Evolutionary conservation across 108 stramenopile genomes (phyloP).

Genomic region (Skeletonema costatum): DNA sequence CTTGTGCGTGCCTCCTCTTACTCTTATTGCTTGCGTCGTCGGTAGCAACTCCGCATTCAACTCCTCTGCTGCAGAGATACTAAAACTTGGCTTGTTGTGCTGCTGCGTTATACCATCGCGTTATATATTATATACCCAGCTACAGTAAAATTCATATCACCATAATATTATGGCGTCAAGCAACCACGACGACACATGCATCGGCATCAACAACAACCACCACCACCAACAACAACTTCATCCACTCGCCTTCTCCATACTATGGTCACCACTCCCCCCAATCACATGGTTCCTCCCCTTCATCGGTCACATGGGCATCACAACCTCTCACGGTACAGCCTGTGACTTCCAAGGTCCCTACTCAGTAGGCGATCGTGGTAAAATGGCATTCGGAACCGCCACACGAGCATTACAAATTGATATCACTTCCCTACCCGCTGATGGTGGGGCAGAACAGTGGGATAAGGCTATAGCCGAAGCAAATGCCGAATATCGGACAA

Average conservation of each 20-base stretch:
- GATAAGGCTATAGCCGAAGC: conserved; percentile 87
- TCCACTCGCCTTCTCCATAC: conserved; percentile 58
- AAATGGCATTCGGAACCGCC: conserved; percentile 76
- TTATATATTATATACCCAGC: no score
- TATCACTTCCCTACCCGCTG: conserved; percentile 32
- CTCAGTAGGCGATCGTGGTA: conserved; percentile 77
- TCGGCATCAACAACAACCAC: background rate
- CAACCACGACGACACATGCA: background rate
- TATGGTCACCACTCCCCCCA: conserved; percentile 90
- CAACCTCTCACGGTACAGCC: conserved; percentile 81
- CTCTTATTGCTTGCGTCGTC: no score
- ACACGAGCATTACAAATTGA: conserved; percentile 65
- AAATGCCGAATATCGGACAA: conserved; percentile 76
- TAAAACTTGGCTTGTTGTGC: no score
- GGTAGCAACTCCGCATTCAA: no score
- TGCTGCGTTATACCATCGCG: no score
- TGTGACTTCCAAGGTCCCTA: conserved; percentile 97
- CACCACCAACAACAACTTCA: background rate
- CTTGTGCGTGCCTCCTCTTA: no score
- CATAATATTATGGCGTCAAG: background rate
- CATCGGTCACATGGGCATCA: conserved; percentile 97
- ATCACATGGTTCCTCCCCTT: conserved; percentile 93
- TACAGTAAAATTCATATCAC: background rate
- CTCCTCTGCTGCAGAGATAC: no score
- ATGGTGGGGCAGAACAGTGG: conserved; percentile 69